phyloP scores from a whole-genome alignment of 306 rosid species.

The Trifolium dubium region DNA sequence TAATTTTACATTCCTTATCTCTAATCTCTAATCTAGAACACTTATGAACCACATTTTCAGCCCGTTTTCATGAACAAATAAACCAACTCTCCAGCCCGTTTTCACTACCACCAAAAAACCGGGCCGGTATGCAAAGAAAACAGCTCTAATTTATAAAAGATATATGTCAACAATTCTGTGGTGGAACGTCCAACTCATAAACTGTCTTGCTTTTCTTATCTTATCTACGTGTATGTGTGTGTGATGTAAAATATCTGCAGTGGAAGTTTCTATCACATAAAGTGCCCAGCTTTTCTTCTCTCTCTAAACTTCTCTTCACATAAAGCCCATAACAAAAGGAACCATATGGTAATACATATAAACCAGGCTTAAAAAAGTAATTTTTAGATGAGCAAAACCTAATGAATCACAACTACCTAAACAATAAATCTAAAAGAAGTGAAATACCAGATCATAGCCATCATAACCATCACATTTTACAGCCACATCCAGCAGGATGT shows the following conservation, averaged over 20 bases:
- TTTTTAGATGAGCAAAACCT: slow-evolving; percentile 3
- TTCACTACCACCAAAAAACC: slow-evolving; percentile 7
- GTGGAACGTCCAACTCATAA: slow-evolving; percentile 8
- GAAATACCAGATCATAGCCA: slow-evolving; percentile 93
- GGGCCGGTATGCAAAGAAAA: background rate
- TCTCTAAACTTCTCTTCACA: slow-evolving; percentile 33
- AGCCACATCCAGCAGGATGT: slow-evolving; percentile 75
- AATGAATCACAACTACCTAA: slow-evolving; percentile 19
- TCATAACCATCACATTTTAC: slow-evolving; percentile 95
- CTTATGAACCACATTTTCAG: slow-evolving; percentile 13
- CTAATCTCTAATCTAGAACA: slow-evolving; percentile 35
- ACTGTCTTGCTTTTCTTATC: background rate
- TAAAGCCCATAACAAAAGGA: slow-evolving; percentile 27
- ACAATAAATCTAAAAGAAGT: slow-evolving; percentile 14
- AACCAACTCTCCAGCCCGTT: background rate
- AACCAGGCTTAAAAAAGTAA: slow-evolving; percentile 29
- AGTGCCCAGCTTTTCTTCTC: slow-evolving; percentile 3
- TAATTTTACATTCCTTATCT: slow-evolving; percentile 29
- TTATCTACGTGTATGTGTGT: background rate
- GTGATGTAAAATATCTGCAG: slow-evolving; percentile 18
- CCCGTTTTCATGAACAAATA: slow-evolving; percentile 32
- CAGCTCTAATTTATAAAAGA: slow-evolving; percentile 20
- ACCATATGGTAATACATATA: slow-evolving; percentile 8
- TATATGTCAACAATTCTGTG: background rate
- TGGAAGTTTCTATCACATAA: slow-evolving; percentile 26